These are phyloP conservation scores for Solanum clarkiae DNA, from an alignment of 257 asterid species.

Conservation along the genomic window DNA sequence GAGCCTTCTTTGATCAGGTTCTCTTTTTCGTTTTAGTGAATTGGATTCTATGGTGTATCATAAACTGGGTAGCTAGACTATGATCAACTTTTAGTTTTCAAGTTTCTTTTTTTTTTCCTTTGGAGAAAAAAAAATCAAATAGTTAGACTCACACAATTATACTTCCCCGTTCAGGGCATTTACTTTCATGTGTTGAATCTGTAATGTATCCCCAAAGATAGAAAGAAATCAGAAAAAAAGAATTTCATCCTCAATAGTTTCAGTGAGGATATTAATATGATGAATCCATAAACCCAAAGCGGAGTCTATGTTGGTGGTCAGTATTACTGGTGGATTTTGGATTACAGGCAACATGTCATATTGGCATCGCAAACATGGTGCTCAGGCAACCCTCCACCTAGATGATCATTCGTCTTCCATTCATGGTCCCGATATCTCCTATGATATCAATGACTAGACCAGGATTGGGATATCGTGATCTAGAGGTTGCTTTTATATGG, in stretches of 20 bases:
- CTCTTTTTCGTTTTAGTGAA: not conserved
- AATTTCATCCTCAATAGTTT: not conserved
- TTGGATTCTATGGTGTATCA: not conserved
- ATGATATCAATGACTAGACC: conserved; percentile 79
- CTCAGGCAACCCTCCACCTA: conserved; percentile 93
- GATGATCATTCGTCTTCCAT: conserved; percentile 70
- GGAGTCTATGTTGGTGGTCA: not conserved
- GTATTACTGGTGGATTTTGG: not conserved
- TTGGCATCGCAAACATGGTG: conserved; percentile 92
- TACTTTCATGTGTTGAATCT: not conserved
- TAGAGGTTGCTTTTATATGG: conserved; percentile 22
- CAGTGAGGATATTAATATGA: not conserved
- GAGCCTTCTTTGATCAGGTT: conserved; percentile 73
- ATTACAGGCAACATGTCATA: conserved; percentile 20
- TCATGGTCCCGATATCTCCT: conserved; percentile 81
- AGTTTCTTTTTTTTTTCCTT: not conserved
- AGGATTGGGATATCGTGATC: conserved; percentile 23
- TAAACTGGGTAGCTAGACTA: not conserved
- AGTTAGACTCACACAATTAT: not conserved
- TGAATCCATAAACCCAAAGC: not conserved
- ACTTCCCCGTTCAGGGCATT: not conserved
- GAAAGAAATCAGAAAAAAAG: not conserved
- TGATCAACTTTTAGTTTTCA: not conserved
- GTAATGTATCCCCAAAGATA: not conserved
- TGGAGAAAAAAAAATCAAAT: not conserved